phyloP scores from a whole-genome alignment of 176 grass and related monocot species.

The Guadua angustifolia region DNA sequence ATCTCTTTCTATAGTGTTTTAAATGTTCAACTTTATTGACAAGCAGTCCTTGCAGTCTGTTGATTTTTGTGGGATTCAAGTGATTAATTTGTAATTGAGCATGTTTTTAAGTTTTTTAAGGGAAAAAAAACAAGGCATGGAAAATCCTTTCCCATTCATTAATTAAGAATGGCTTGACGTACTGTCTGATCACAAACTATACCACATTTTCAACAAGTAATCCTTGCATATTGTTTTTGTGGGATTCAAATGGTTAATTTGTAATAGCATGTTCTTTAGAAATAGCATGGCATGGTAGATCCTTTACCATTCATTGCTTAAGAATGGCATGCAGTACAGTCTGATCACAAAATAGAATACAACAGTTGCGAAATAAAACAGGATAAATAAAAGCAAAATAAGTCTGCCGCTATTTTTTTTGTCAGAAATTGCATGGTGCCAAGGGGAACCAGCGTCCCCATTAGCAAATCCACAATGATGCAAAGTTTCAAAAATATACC shows the following conservation, averaged over 20 bases:
- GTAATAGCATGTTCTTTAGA: not conserved
- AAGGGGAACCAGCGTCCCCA: too few species aligned
- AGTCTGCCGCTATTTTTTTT: not conserved
- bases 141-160: not conserved
- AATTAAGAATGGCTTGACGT: not conserved
- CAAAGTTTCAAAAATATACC: too few species aligned
- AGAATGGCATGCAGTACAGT: not conserved
- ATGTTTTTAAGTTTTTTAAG: not conserved
- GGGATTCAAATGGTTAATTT: not conserved
- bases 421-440: too few species aligned
- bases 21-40: not conserved
- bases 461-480: too few species aligned
- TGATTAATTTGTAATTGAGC: not conserved
- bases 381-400: slow-evolving; percentile 38
- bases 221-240: slow-evolving; percentile 5
- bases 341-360: not conserved
- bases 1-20: slow-evolving; percentile 21
- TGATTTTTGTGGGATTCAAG: slow-evolving; percentile 14
- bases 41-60: not conserved
- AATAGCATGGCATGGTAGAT: not conserved
- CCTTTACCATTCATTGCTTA: not conserved
- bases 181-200: not conserved
- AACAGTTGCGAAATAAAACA: not conserved
- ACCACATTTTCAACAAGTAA: not conserved
- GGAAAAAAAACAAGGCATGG: not conserved